phyloP scores from a whole-genome alignment of 2,329 filamentous ascomycete genomes.

The Colletotrichum brevisporum region DNA sequence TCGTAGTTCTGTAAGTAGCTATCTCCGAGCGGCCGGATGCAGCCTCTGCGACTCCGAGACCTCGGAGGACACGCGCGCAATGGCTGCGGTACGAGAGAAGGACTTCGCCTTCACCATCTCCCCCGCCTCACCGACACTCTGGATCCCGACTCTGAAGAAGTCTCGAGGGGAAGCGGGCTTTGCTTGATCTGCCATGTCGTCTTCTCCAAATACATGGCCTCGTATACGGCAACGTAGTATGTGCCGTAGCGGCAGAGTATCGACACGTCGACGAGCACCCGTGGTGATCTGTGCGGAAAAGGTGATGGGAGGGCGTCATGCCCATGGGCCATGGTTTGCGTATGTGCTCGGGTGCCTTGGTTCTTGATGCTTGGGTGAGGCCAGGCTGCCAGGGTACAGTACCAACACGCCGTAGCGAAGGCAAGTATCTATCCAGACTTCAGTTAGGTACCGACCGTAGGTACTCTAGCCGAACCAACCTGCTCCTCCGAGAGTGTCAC shows the following conservation, averaged over 20 bases:
- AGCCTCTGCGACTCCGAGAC: conserved; percentile 35
- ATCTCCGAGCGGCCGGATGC: conserved; percentile 41
- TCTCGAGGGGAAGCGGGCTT: background rate
- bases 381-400: conserved; percentile 2
- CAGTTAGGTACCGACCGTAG: too few species aligned
- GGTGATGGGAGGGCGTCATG: conserved; percentile 4
- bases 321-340: conserved; percentile 4
- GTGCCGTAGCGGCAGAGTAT: background rate
- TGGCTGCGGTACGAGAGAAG: conserved; percentile 28
- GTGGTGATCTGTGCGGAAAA: conserved; percentile 9
- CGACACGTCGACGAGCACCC: background rate
- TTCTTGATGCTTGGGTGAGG: background rate
- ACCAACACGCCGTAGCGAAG: conserved; percentile 4
- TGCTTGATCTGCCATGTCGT: background rate
- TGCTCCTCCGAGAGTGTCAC: conserved; percentile 21
- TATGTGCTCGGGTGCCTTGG: conserved; percentile 19
- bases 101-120: background rate
- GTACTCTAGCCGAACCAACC: conserved; percentile 10
- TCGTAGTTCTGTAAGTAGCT: conserved; percentile 39
- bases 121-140: conserved; percentile 27
- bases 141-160: too few species aligned
- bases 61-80: conserved; percentile 29
- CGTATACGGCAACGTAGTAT: background rate
- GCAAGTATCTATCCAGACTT: background rate
- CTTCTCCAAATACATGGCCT: conserved; percentile 5